Evolutionary conservation across 345 rosid species (phyloP).

Genomic region (Citrus glauca): DNA sequence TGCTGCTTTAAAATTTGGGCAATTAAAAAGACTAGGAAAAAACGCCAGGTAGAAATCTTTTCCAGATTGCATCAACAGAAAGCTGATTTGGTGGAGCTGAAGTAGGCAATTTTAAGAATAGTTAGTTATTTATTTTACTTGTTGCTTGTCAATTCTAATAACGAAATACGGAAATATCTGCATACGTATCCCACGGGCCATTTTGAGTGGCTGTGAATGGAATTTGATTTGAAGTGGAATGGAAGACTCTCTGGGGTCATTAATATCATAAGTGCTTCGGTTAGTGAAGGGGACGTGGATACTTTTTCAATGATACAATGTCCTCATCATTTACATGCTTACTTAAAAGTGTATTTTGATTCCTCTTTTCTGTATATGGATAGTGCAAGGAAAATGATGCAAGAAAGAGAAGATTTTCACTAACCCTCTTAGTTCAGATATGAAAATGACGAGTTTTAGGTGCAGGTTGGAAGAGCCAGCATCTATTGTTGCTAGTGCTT

Average conservation of each 20-base stretch:
- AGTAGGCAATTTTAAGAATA: neutral
- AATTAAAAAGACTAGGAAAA: neutral
- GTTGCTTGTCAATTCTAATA: neutral
- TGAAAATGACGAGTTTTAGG: neutral
- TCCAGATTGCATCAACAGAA: neutral
- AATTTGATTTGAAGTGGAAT: conserved; percentile 2
- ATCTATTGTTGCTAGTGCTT: neutral
- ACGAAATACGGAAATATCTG: neutral
- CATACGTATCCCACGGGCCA: neutral
- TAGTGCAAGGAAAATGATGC: neutral
- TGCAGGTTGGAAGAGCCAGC: neutral
- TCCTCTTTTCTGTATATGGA: neutral
- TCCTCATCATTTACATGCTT: neutral
- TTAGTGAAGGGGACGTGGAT: neutral
- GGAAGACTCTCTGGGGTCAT: conserved; percentile 1
- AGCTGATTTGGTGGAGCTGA: neutral
- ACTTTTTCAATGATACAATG: neutral
- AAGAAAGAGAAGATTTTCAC: neutral
- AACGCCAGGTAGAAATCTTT: neutral
- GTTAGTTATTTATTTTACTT: neutral
- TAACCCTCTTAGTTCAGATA: neutral
- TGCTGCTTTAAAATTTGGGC: neutral
- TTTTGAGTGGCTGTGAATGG: neutral
- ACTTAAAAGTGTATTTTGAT: neutral
- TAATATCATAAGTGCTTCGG: neutral